phyloP scores from a whole-genome alignment of 202 grass and related monocot genomes.

The Brachypodium distachyon region DNA sequence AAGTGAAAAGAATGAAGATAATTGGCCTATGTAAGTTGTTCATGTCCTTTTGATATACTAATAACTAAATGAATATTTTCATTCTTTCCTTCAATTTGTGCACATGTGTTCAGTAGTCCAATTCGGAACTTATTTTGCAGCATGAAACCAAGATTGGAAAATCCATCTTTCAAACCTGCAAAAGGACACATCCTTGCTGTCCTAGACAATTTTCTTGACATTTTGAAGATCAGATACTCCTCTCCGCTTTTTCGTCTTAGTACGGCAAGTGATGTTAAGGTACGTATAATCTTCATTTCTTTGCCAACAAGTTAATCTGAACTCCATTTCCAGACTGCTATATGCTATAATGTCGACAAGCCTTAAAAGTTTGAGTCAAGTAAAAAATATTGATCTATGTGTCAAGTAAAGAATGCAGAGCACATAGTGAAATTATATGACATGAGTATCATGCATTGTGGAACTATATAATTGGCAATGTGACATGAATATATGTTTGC shows the following conservation, averaged over 20 bases:
- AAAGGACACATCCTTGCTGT: constrained; percentile 58
- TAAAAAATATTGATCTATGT: background rate
- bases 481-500: background rate
- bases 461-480: background rate
- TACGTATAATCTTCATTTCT: constrained; percentile 19
- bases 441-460: background rate
- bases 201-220: constrained; percentile 51
- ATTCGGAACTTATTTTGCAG: constrained; percentile 24
- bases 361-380: background rate
- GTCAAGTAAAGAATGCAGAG: background rate
- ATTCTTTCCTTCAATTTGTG: background rate
- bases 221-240: constrained; percentile 89
- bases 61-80: background rate
- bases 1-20: constrained; percentile 83
- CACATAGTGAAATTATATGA: background rate
- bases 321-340: background rate
- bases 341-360: background rate
- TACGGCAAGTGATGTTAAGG: constrained; percentile 56
- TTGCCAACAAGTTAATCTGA: background rate
- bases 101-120: background rate
- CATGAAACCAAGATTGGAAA: constrained; percentile 75
- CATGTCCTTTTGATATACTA: background rate
- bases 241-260: constrained; percentile 67
- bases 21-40: constrained; percentile 66
- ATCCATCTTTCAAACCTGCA: constrained; percentile 60